These are phyloP conservation scores for Lolium multiflorum DNA, from an alignment of 176 grass and related monocot species.

Conservation along the genomic window DNA sequence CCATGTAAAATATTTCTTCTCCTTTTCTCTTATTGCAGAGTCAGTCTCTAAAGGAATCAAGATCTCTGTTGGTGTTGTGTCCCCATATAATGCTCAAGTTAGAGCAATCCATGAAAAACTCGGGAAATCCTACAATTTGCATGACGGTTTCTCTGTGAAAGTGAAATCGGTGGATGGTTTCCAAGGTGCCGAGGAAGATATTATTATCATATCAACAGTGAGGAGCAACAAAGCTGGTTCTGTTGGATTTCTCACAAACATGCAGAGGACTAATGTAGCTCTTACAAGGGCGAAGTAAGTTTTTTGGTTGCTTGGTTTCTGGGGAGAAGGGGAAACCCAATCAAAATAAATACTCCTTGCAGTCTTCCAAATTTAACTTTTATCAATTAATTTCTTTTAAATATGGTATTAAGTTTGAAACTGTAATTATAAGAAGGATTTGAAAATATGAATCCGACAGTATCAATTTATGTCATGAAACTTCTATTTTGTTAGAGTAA, in stretches of 20 bases:
- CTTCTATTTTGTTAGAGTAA: background rate
- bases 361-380: background rate
- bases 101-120: slow-evolving; percentile 52
- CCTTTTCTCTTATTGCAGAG: slow-evolving; percentile 21
- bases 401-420: background rate
- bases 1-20: background rate
- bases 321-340: background rate
- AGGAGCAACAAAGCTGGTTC: slow-evolving; percentile 57
- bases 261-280: slow-evolving; percentile 66
- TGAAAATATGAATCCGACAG: background rate
- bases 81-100: slow-evolving; percentile 60
- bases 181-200: slow-evolving; percentile 64
- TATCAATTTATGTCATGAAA: background rate
- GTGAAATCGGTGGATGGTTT: slow-evolving; percentile 66
- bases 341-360: background rate
- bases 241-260: slow-evolving; percentile 60
- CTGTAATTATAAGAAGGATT: background rate
- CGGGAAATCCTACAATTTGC: slow-evolving; percentile 33
- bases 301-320: background rate
- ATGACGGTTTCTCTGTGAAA: slow-evolving; percentile 44
- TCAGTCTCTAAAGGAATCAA: slow-evolving; percentile 44
- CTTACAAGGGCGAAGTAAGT: slow-evolving; percentile 66
- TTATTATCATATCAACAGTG: slow-evolving; percentile 71
- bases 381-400: background rate
- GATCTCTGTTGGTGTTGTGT: slow-evolving; percentile 66